Percentiles rank a stretch among this genome's conserved stretches.
Evolutionary conservation across 2,329 filamentous ascomycete genomes (phyloP).

Genomic region (Alternaria metachromatica): DNA sequence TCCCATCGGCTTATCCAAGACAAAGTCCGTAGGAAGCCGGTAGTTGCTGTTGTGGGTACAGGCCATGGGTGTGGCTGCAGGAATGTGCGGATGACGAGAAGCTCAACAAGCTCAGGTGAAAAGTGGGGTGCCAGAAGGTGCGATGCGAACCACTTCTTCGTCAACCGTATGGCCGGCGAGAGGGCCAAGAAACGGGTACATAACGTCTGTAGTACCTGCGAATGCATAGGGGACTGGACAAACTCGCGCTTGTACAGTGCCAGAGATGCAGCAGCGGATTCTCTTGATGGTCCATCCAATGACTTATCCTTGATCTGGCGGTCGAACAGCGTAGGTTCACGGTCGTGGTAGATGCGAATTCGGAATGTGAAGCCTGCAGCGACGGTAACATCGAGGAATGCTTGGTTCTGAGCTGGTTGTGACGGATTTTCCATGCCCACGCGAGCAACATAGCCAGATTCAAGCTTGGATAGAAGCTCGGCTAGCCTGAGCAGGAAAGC

Average conservation of each 20-base stretch:
- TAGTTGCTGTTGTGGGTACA: slow-evolving; percentile 75
- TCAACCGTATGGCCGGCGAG: slow-evolving; percentile 80
- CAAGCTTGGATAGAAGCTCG: slow-evolving; percentile 70
- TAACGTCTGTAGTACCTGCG: slow-evolving; percentile 78
- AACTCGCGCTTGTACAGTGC: slow-evolving; percentile 75
- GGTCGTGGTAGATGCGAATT: slow-evolving; percentile 85
- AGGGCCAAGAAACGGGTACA: slow-evolving; percentile 81
- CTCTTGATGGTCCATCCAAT: slow-evolving; percentile 68
- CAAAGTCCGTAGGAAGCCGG: slow-evolving; percentile 82
- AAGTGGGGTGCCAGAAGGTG: slow-evolving; percentile 83
- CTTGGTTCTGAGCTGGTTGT: slow-evolving; percentile 73
- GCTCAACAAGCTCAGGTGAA: slow-evolving; percentile 80
- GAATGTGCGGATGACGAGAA: slow-evolving; percentile 80
- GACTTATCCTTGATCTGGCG: slow-evolving; percentile 78
- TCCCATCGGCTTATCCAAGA: slow-evolving; percentile 86
- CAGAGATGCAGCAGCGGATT: slow-evolving; percentile 73
- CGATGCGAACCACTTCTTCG: slow-evolving; percentile 86
- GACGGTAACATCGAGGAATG: slow-evolving; percentile 83
- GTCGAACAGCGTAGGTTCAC: slow-evolving; percentile 81
- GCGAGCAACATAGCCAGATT: slow-evolving; percentile 67
- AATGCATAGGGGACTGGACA: slow-evolving; percentile 76
- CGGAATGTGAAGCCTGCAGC: slow-evolving; percentile 77
- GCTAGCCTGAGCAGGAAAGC: slow-evolving; percentile 81
- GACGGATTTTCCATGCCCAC: slow-evolving; percentile 82
- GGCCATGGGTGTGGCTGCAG: slow-evolving; percentile 82